Base-by-base conservation (phyloP, 2,329 filamentous ascomycete species). In the Dothideomycetes sp. region DNA sequence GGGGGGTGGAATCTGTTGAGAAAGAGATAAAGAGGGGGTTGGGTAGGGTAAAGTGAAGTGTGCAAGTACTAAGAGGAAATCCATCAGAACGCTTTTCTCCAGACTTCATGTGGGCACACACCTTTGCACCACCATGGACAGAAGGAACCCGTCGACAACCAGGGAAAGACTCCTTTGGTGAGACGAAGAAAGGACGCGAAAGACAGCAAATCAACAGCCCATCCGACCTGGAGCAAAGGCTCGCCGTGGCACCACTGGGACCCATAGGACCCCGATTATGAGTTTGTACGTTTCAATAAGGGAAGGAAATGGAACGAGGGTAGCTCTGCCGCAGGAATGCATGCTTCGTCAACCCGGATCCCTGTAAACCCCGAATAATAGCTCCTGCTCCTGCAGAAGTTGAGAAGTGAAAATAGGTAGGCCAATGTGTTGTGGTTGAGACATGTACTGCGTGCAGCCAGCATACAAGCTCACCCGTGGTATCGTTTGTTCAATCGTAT, bases 321-420 rank as follows among this genome's bases (percentile, higher is more conserved):
- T 10, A 44, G 13, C 16, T 39, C 36, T 20, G 17, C 4, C 30
- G 18, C 17, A 33, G 4, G 10, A 15, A 33, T 33, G 30, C 30
- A n/a, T 19, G 30, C 17, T 10, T 33, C 6, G 18, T n/a, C 11
- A 12, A 11, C 19, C 36, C 23, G 12, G 27, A 12, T 7, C 11
- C 28, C 35, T 16, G 8, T 39, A 19, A 31, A 31, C 16, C 29
- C 13, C 17, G 20, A 20, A 33, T 31, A 13, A 33, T 29, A 29
- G 12, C 20, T 40, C n/a, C 37, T 40, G 37, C 37, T 40, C 37
- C 37, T 18, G 37, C 37, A 40, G 37, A 40, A 25, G n/a, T n/a
- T 32, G 12, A 15, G 37, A 40, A 40, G 37, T 40, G 37, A 40
- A 40, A 27, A 33, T 40, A 33, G n/a, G n/a, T n/a, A n/a, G 37